Evolutionary conservation across 2,329 filamentous ascomycete genomes (phyloP).

Genomic region (Scedosporium boydii): DNA sequence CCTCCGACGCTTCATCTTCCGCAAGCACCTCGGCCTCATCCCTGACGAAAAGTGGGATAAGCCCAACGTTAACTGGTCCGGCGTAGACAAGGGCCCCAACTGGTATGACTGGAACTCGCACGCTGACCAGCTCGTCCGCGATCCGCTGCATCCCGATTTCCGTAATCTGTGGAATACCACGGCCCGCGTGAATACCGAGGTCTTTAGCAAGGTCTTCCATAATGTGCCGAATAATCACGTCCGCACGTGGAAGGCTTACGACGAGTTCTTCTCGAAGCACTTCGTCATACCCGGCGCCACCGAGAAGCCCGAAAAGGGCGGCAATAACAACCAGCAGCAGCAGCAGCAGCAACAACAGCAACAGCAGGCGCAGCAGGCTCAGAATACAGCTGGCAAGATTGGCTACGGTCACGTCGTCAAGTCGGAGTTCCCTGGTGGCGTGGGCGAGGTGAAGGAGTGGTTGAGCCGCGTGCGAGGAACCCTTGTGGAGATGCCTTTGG

Average conservation of each 20-base stretch:
- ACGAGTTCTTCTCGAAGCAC: slow-evolving; percentile 57
- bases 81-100: slow-evolving; percentile 62
- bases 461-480: slow-evolving; percentile 58
- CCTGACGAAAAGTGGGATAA: slow-evolving; percentile 61
- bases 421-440: slow-evolving; percentile 66
- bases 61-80: slow-evolving; percentile 66
- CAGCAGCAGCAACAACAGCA: slow-evolving; percentile 15
- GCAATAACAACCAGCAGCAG: slow-evolving; percentile 17
- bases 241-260: slow-evolving; percentile 63
- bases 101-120: slow-evolving; percentile 62
- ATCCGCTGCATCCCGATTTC: slow-evolving; percentile 64
- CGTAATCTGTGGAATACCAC: slow-evolving; percentile 62
- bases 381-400: slow-evolving; percentile 44
- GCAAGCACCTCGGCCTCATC: slow-evolving; percentile 82
- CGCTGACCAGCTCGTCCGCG: slow-evolving; percentile 58
- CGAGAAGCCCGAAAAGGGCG: slow-evolving; percentile 25
- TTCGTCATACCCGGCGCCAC: slow-evolving; percentile 48
- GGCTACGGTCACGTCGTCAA: slow-evolving; percentile 82
- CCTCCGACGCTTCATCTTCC: slow-evolving; percentile 76
- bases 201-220: slow-evolving; percentile 77
- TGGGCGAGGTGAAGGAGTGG: slow-evolving; percentile 62
- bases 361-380: slow-evolving; percentile 34
- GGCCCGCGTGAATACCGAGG: slow-evolving; percentile 68
- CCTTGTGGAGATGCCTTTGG: slow-evolving; percentile 81
- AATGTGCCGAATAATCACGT: slow-evolving; percentile 61